Evolutionary conservation across 345 rosid species (phyloP), one percentile per base, ranked within the genome.

Genomic region (Moricandia moricandioides): DNA sequence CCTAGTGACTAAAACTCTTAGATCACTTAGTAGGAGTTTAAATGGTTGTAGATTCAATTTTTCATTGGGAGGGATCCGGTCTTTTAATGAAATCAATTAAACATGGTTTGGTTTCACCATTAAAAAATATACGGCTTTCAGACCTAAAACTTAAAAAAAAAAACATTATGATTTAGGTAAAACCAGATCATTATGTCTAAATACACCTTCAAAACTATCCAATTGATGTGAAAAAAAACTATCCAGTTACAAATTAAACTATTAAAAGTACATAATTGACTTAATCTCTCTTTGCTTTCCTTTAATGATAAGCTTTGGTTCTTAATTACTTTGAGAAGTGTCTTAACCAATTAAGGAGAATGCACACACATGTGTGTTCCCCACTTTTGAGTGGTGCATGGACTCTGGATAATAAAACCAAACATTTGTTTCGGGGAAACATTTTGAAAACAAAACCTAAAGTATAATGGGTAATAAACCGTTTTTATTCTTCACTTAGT

Each of bases 351-450:
- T 47, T 7, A 29, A 70, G 75, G 58, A 45, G 52, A 56, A 70
- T 76, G 75, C 75, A 69, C 66, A 70, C 75, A 71, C 61, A 70
- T 70, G 71, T 77, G 80, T 71, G 70, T 71, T 47, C 72, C 67
- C 75, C 67, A 47, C 60, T 65, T 45, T 1, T 45, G 13, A 47
- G 55, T 71, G 76, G 62, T 77, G 43, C 80, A 71, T 71, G 33
- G 56, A 43, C 66, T 61, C 27, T 71, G 40, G 67, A 65, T 12
- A 70, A 57, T 65, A 71, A 34, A 58, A 65, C 67, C 72, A 77
- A 45, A 47, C 67, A 71, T 65, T 78, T 60, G 68, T 71, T 65
- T 65, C 65, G 72, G 65, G 62, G 68, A 71, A 71, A 64, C 75
- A 77, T 34, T 63, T 47, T 64, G 2, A 11, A 70, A 77, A 43